phyloP scores from a whole-genome alignment of 2,329 filamentous ascomycete species.

The Aaosphaeria arxii region DNA sequence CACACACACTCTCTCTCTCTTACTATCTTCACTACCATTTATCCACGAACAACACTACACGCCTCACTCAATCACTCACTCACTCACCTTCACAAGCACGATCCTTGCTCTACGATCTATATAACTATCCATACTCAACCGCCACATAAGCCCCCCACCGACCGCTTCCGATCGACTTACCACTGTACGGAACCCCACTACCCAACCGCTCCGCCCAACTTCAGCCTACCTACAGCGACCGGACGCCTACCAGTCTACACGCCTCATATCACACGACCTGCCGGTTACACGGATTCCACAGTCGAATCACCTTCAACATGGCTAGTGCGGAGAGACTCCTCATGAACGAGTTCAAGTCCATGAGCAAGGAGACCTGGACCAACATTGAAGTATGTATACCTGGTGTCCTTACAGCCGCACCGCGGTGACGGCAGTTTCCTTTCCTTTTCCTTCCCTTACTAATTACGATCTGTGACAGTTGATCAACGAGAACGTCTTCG shows the following conservation, averaged over 20 bases:
- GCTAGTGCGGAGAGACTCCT: constrained; percentile 70
- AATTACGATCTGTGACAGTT: constrained; percentile 47
- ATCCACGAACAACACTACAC: neutral
- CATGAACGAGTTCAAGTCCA: constrained; percentile 80
- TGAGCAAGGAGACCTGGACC: constrained; percentile 90
- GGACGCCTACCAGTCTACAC: neutral
- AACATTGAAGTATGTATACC: constrained; percentile 68
- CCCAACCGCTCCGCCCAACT: neutral
- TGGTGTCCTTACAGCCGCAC: neutral
- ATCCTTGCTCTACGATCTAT: neutral
- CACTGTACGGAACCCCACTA: neutral
- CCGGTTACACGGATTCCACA: too few species aligned
- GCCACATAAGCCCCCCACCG: too few species aligned
- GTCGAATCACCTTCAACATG: too few species aligned
- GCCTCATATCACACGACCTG: too few species aligned
- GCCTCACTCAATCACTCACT: neutral
- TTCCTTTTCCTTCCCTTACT: neutral
- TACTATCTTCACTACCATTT: neutral
- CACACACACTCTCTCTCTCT: neutral
- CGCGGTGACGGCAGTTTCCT: neutral
- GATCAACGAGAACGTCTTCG: constrained; percentile 77
- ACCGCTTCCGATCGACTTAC: too few species aligned
- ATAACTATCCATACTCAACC: neutral
- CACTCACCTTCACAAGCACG: neutral
- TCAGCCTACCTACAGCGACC: neutral